These are phyloP conservation scores for Hypocrella siamensis DNA, from an alignment of 2,329 filamentous ascomycete genomes.

Conservation along the genomic window DNA sequence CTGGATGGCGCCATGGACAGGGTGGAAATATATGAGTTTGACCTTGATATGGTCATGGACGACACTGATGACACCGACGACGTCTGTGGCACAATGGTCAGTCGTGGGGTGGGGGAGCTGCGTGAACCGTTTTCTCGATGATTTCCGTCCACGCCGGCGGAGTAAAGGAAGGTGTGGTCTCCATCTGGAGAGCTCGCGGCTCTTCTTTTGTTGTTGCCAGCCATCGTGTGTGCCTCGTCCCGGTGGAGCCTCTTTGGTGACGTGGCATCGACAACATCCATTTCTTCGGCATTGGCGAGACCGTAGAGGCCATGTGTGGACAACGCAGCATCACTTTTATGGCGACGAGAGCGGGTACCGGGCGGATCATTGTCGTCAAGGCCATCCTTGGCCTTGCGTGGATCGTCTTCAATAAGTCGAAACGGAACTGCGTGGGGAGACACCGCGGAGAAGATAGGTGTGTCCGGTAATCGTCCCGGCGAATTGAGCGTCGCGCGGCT, in stretches of 20 bases:
- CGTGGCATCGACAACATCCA: constrained; percentile 34
- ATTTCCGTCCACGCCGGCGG: constrained; percentile 22
- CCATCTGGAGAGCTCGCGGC: constrained; percentile 38
- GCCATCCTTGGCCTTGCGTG: constrained; percentile 27
- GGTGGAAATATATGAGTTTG: constrained; percentile 31
- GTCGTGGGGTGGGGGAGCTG: constrained; percentile 35
- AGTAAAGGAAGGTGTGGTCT: constrained; percentile 21
- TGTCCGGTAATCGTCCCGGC: constrained; percentile 20
- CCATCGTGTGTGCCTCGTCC: constrained; percentile 25
- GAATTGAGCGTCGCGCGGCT: constrained; percentile 19
- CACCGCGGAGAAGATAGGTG: constrained; percentile 29
- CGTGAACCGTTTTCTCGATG: constrained; percentile 32
- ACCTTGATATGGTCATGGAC: constrained; percentile 21
- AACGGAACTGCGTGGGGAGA: constrained; percentile 30
- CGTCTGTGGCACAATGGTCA: constrained; percentile 29
- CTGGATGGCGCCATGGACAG: constrained; percentile 25
- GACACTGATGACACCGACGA: constrained; percentile 27
- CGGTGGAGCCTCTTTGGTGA: constrained; percentile 34
- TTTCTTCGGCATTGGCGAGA: constrained; percentile 21
- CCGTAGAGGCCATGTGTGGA: constrained; percentile 30
- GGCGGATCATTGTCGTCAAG: constrained; percentile 33
- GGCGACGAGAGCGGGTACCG: constrained; percentile 26
- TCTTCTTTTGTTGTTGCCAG: constrained; percentile 36
- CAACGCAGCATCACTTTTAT: constrained; percentile 36
- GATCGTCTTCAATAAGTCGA: constrained; percentile 19